Evolutionary conservation across 2,329 filamentous ascomycete genomes (phyloP), one percentile per base, ranked within the genome.

Genomic region (Aquanectria penicillioides): DNA sequence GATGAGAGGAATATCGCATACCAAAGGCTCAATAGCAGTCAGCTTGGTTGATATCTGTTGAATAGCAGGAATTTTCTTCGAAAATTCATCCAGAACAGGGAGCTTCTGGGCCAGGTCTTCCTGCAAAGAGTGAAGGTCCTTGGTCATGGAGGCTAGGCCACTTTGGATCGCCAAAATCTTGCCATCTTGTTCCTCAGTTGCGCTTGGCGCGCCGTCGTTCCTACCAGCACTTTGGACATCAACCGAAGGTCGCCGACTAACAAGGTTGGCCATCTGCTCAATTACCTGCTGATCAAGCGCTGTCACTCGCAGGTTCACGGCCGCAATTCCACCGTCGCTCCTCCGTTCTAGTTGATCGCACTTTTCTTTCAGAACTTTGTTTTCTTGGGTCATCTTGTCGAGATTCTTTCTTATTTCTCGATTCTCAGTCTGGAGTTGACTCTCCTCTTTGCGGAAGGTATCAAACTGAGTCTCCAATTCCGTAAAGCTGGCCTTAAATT

Each of bases 261-360:
- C 20, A 17, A 51, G 17, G 6, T 47, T 26, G 23, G 47, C 38
- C 20, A 40, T 38, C 9, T 44, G 25, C 31, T 40, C 34, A 17
- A 31, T 53, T 31, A 56, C 11, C 29, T 64, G 53, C 9, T 48
- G 26, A 22, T 61, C 18, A 6, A 63, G 26, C 12, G 26, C 37
- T 17, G 57, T 34, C 22, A 44, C 17, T 40, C 36, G 26, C 25
- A 56, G 12, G 10, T 41, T 41, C 5, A 54, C 25, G 11, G 29
- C 41, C 6, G 36, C 26, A 36, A 29, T 23, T 33, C 25, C 17
- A 2, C 72, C 61, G 8, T 73, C 67, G 7, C 71, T 51, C 25
- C 66, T 68, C 8, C 57, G 56, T 34, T 72, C 68, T 6, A 78
- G 62, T 8, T 33, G 50, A 6, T 64, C 59, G 17, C 65, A 23